These are phyloP conservation scores for Meira nashicola DNA, from an alignment of 1,284 basidiomycete genomes.

Conservation along the genomic window DNA sequence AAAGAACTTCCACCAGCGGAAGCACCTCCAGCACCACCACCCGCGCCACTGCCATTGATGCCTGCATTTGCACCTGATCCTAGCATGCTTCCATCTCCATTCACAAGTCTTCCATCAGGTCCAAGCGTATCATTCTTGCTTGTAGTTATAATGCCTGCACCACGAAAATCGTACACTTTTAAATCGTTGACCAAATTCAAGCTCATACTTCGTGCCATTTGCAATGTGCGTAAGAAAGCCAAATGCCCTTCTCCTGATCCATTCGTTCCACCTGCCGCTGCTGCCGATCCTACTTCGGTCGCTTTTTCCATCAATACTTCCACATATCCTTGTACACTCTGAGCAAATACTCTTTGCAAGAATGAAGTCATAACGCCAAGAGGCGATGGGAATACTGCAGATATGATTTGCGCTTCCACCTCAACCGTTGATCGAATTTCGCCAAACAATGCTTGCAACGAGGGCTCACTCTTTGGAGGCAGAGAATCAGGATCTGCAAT, in stretches of 20 bases:
- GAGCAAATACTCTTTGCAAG: constrained; percentile 92
- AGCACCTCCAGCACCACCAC: background rate
- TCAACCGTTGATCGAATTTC: constrained; percentile 88
- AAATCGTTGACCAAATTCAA: constrained; percentile 81
- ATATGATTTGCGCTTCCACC: constrained; percentile 95
- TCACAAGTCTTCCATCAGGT: background rate
- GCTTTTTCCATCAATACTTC: constrained; percentile 51
- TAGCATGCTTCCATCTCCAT: constrained; percentile 1
- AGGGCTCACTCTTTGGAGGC: constrained; percentile 74
- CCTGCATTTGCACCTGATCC: background rate
- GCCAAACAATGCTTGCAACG: constrained; percentile 71
- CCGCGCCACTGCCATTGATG: background rate
- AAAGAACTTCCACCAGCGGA: constrained; percentile 16
- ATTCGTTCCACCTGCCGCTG: constrained; percentile 1
- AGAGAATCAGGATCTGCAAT: constrained; percentile 63
- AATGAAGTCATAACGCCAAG: constrained; percentile 98
- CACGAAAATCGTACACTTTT: constrained; percentile 76
- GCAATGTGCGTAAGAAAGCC: constrained; percentile 83
- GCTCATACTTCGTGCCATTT: constrained; percentile 77
- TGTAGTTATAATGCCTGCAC: constrained; percentile 35
- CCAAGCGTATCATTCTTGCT: background rate
- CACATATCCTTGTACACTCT: constrained; percentile 61
- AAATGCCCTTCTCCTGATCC: constrained; percentile 54
- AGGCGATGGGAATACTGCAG: constrained; percentile 96
- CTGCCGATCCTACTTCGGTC: constrained; percentile 27